These are phyloP conservation scores for Gnetum montanum DNA, from an alignment of 75 land plant genomes.

Conservation along the genomic window DNA sequence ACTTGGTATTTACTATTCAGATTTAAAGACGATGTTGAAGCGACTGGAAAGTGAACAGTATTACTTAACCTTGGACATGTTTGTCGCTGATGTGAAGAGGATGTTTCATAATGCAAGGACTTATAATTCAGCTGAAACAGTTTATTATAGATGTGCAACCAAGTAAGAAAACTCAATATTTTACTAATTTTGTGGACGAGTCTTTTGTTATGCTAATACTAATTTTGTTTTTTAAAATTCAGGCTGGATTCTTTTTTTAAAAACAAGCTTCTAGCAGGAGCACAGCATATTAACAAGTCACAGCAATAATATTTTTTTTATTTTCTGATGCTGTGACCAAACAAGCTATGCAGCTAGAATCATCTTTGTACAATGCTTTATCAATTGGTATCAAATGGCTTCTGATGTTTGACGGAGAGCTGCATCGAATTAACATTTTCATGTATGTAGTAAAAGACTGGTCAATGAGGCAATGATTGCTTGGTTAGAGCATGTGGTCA, in stretches of 20 bases:
- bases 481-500: no score
- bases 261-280: slow-evolving; percentile 60
- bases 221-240: slow-evolving; percentile 3
- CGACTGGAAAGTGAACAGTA: slow-evolving; percentile 89
- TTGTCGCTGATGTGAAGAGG: slow-evolving; percentile 76
- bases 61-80: slow-evolving; percentile 93
- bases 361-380: no score
- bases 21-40: slow-evolving; percentile 84
- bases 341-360: no score
- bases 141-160: slow-evolving; percentile 83
- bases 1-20: slow-evolving; percentile 26
- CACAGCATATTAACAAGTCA: slow-evolving; percentile 37
- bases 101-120: slow-evolving; percentile 91
- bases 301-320: slow-evolving; percentile 24
- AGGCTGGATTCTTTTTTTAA: slow-evolving; percentile 68
- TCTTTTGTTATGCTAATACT: not conserved
- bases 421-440: no score
- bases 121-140: slow-evolving; percentile 91
- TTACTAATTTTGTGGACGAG: not conserved
- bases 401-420: no score
- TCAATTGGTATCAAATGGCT: no score
- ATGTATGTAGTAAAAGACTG: no score
- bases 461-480: no score
- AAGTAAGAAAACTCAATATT: slow-evolving; percentile 24
- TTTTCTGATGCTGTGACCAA: no score